Percentiles rank a stretch among this genome's conserved stretches.
phyloP scores from a whole-genome alignment of 257 asterid species.

The Thymus mandschuricus region DNA sequence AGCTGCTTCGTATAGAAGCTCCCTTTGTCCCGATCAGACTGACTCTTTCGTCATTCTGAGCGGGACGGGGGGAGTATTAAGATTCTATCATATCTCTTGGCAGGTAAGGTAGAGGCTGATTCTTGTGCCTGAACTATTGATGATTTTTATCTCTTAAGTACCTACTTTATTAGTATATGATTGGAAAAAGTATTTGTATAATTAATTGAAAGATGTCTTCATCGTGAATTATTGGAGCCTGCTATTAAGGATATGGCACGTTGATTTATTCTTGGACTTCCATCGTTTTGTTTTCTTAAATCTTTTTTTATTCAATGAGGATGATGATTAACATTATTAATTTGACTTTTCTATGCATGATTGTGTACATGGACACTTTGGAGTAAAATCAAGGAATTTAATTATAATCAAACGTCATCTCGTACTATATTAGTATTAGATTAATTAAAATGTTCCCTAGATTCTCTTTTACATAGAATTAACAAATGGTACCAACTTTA shows the following conservation, averaged over 20 bases:
- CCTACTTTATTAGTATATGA: no score
- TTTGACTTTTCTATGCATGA: slow-evolving; percentile 7
- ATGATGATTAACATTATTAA: background rate
- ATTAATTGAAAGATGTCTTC: slow-evolving; percentile 1
- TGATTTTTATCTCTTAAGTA: no score
- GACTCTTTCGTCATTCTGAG: no score
- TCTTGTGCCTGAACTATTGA: no score
- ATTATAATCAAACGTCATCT: slow-evolving; percentile 23
- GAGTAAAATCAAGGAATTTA: background rate
- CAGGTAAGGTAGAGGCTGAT: no score
- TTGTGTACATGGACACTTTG: background rate
- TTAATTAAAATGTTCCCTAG: background rate
- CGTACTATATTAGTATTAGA: background rate
- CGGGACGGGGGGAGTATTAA: no score
- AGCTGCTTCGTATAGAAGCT: background rate
- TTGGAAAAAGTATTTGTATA: background rate
- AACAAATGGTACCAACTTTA: background rate
- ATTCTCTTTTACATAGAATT: background rate
- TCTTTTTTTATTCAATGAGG: background rate
- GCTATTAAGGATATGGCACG: background rate
- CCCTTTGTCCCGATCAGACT: no score
- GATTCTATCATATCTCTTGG: no score
- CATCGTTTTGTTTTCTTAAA: background rate
- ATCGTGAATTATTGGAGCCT: slow-evolving; percentile 34
- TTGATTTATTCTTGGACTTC: background rate